A percentile compares a stretch with the other conserved stretches of the same genome.
phyloP scores from a whole-genome alignment of 148 eudicot genomes.

The Agrostemma githago region DNA sequence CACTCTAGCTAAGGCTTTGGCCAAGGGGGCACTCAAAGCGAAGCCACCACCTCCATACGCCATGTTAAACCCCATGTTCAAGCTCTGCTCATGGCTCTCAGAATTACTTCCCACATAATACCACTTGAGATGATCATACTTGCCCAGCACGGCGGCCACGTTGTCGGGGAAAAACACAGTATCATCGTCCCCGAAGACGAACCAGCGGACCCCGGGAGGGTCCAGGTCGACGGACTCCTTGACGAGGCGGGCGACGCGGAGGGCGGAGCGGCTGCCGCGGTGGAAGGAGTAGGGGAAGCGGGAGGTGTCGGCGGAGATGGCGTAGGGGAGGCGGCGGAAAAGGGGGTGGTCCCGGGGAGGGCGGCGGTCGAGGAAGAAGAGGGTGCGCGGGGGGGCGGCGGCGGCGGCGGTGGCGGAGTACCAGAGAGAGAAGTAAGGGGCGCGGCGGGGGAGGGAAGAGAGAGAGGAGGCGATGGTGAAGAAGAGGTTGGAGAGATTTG shows the following conservation, averaged over 20 bases:
- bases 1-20: slow-evolving; percentile 52
- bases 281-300: slow-evolving; percentile 49
- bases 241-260: slow-evolving; percentile 58
- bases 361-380: slow-evolving; percentile 56
- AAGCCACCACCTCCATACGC: slow-evolving; percentile 85
- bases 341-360: slow-evolving; percentile 3
- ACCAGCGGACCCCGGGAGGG: slow-evolving; percentile 43
- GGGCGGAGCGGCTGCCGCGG: slow-evolving; percentile 44
- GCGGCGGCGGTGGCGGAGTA: slow-evolving; percentile 37
- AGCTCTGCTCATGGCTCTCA: slow-evolving; percentile 49
- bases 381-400: slow-evolving; percentile 36
- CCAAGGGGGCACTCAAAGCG: slow-evolving; percentile 55
- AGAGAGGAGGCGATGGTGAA: slow-evolving; percentile 62
- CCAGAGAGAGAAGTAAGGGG: slow-evolving; percentile 50
- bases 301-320: slow-evolving; percentile 33
- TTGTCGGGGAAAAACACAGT: slow-evolving; percentile 56
- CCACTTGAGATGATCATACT: slow-evolving; percentile 54
- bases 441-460: slow-evolving; percentile 37
- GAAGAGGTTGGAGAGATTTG: slow-evolving; percentile 39
- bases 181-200: slow-evolving; percentile 67
- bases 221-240: slow-evolving; percentile 42
- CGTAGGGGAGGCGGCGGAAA: slow-evolving; percentile 21
- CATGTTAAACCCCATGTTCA: slow-evolving; percentile 45
- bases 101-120: slow-evolving; percentile 55
- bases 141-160: slow-evolving; percentile 35